Evolutionary conservation across 202 grass and related monocot species (phyloP).

Genomic region (Zoysia matrella): DNA sequence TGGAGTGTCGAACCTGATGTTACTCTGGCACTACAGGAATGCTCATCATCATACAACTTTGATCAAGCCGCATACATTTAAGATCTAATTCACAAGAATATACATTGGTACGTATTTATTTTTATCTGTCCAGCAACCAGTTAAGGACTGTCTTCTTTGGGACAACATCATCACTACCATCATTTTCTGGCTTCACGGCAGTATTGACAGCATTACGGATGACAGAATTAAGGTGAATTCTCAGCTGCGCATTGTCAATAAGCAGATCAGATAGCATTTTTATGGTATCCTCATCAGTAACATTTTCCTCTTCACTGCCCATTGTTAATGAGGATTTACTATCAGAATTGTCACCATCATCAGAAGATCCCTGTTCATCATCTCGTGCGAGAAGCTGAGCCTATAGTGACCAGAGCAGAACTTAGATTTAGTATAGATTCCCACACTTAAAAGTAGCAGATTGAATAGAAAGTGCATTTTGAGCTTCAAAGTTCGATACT

Average conservation of each 20-base stretch:
- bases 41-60: conserved; percentile 52
- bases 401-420: conserved; percentile 43
- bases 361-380: conserved; percentile 58
- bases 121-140: conserved; percentile 82
- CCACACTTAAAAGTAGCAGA: background rate
- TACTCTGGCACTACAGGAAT: conserved; percentile 33
- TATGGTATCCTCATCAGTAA: conserved; percentile 62
- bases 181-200: conserved; percentile 63
- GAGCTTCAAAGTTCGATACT: background rate
- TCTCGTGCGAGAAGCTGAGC: conserved; percentile 84
- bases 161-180: conserved; percentile 57
- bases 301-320: conserved; percentile 49
- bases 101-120: conserved; percentile 43
- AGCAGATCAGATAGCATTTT: conserved; percentile 84
- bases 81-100: conserved; percentile 63
- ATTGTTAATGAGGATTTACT: conserved; percentile 55
- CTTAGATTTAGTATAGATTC: conserved; percentile 7
- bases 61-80: conserved; percentile 46
- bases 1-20: background rate
- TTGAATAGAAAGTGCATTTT: background rate
- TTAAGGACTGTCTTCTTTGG: conserved; percentile 78
- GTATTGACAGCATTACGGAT: conserved; percentile 66
- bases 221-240: conserved; percentile 75
- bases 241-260: conserved; percentile 83
- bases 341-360: conserved; percentile 53